Base-by-base conservation (phyloP, 1,139 yeast genomes). In the Debaryomyces sp. region DNA sequence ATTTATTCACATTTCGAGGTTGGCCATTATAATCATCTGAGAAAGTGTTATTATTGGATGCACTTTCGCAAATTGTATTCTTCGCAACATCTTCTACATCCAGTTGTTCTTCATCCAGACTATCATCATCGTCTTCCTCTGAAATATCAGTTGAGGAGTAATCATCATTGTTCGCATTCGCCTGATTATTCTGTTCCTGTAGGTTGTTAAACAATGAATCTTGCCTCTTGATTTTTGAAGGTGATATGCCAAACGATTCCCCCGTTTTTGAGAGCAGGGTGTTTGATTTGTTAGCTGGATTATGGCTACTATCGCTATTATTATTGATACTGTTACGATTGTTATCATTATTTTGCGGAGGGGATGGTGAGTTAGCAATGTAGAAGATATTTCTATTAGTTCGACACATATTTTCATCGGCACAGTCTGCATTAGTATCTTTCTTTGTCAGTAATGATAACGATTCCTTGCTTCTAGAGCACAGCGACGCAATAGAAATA, bases 351-450 rank as follows among this genome's bases (percentile, higher is more conserved):
- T 51, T 54, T 26, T 66, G 71, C 2, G 77, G 75, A 0, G 85
- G 82, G 0, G 85, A 80, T 1, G 90, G 89, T 1, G 89, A 81
- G 49, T 84, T 81, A 46, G 82, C 88, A 47, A 86, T 82, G 65
- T 73, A 86, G 58, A 87, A 87, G 73, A 84, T 84, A 50, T 81
- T 80, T 54, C 75, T 74, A 33, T 50, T 45, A 21, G 30, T 26
- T 22, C 41, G 44, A 42, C 29, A 26, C 17, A 26, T 27, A 27
- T 27, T 33, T 6, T 15, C 30, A 12, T 30, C 32, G 8, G 15
- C 17, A 32, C 22, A 6, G 10, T 7, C 17, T 18, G 9, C 23
- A 4, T 15, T 9, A 12, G 1, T 22, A 36, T 37, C 30, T 7
- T 26, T 37, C 8, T 37, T 37, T 24, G 12, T 8, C 6, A 18